Evolutionary conservation across 2,329 filamentous ascomycete genomes (phyloP), one percentile per base, ranked within the genome.

Genomic region (Apiospora arundinis): DNA sequence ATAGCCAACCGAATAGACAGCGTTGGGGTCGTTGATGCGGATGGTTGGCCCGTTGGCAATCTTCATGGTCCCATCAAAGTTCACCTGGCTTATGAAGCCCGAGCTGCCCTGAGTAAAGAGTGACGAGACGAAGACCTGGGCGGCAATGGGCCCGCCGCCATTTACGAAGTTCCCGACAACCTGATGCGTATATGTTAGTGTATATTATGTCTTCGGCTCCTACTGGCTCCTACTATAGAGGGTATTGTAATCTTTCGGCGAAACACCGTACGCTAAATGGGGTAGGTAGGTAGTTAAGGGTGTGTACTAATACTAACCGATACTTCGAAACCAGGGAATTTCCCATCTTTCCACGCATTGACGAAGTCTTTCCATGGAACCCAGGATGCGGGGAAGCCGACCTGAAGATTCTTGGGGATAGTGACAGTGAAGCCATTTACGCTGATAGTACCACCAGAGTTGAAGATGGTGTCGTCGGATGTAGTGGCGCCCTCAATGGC

Each of bases 11-110:
- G 80, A 80, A 72, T 82, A 86, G 8, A 82, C 78, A 2, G 78
- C 83, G 60, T 83, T 82, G 25, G 84, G 84, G 69, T 85, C 84
- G 65, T 82, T 85, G 76, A 83, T 80, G 12, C 79, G 75, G 12
- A 83, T 74, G 12, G 71, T 82, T 69, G 81, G 80, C 1, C 82
- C 83, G 32, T 77, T 77, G n/a, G 75, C 74, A 32, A 84, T 79
- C 71, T 80, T 78, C 52, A 84, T 78, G 8, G 77, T 76, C n/a
- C 79, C 80, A 60, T 81, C 78, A 21, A 70, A 73, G 70, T 78
- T 77, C 67, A 84, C 78, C 7, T 73, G 74, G 6, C 79, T 77
- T 42, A 84, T 80, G 37, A 80, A 79, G 14, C 83, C 82, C 42
- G 77, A 77, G 42, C 78, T 82, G 14, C 70, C 75, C 56, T 83